phyloP scores from a whole-genome alignment of 139 green algal species.

The Raphidocelis subcapitata region DNA sequence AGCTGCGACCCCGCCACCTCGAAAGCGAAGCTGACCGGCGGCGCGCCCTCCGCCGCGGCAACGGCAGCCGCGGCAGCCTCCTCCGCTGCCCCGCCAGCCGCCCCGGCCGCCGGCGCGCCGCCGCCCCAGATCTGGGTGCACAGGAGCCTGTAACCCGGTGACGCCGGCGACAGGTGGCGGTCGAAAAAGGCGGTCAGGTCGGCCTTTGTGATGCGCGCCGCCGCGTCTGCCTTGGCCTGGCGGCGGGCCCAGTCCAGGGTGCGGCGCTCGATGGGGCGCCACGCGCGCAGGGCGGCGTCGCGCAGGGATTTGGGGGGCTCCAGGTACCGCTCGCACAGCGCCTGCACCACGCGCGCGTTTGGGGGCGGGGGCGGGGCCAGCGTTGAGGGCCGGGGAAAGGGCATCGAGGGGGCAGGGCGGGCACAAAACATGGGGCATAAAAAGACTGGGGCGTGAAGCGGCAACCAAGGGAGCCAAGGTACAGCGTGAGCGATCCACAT shows the following conservation, averaged over 20 bases:
- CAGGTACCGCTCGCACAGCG: slow-evolving; percentile 25
- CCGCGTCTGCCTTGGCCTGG: slow-evolving; percentile 21
- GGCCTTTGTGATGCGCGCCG: neutral
- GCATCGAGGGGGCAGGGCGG: too few relatives aligned
- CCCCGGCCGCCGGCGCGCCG: neutral
- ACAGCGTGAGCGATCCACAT: too few relatives aligned
- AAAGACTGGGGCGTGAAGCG: too few relatives aligned
- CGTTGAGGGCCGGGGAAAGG: too few relatives aligned
- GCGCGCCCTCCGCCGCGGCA: neutral
- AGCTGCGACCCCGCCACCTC: neutral
- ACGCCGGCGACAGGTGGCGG: slow-evolving; percentile 3
- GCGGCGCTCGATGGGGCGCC: slow-evolving; percentile 30
- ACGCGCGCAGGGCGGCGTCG: slow-evolving; percentile 32
- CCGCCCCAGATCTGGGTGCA: slow-evolving; percentile 23
- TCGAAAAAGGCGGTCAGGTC: slow-evolving; percentile 41
- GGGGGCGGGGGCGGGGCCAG: too few relatives aligned
- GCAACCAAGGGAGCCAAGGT: too few relatives aligned
- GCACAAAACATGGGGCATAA: too few relatives aligned
- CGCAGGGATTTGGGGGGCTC: slow-evolving; percentile 39
- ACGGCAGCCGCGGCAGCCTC: neutral
- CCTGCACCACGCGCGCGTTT: slow-evolving; percentile 7
- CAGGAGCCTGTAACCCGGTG: neutral
- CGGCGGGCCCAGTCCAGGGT: slow-evolving; percentile 17
- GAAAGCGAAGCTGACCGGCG: neutral
- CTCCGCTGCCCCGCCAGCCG: neutral